phyloP scores from a whole-genome alignment of 306 rosid genomes.

The Trifolium pratense region DNA sequence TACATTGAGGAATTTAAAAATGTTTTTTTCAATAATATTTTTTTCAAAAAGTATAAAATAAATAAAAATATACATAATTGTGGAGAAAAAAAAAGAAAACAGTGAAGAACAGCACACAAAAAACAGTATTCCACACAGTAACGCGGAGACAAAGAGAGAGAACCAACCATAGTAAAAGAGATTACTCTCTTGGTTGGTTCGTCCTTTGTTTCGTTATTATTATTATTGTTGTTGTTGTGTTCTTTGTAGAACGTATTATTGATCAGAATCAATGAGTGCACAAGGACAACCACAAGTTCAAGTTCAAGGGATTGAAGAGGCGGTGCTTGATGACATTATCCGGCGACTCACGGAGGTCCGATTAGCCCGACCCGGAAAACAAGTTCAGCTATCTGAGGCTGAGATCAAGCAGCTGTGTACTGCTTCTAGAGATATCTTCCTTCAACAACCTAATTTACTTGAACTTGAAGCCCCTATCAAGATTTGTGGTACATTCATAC shows the following conservation, averaged over 20 bases:
- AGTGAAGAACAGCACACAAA: not conserved
- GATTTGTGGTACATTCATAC: conserved; percentile 72
- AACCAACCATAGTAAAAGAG: not conserved
- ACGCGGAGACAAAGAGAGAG: conserved; percentile 15
- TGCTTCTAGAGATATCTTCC: conserved; percentile 79
- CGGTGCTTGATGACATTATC: conserved; percentile 84
- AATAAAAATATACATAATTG: not conserved
- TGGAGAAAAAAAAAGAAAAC: not conserved
- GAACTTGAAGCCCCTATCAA: conserved; percentile 97
- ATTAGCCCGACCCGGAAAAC: conserved; percentile 81
- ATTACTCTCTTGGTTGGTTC: conserved; percentile 45
- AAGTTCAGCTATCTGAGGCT: conserved; percentile 85
- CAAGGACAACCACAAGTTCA: conserved; percentile 46
- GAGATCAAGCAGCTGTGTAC: conserved; percentile 93
- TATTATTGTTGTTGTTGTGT: not conserved
- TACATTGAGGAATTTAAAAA: no score
- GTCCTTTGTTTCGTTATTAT: conserved; percentile 6
- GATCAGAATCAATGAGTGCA: conserved; percentile 51
- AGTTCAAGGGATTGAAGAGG: conserved; percentile 64
- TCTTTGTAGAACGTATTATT: not conserved
- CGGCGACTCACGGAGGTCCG: conserved; percentile 83
- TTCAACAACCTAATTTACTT: conserved; percentile 84
- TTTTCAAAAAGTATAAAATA: no score
- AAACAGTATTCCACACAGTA: not conserved
- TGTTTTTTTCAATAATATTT: no score